Conservation (phyloP, 2,329 filamentous ascomycete genomes). For the Ophiostoma triangulosporum region DNA sequence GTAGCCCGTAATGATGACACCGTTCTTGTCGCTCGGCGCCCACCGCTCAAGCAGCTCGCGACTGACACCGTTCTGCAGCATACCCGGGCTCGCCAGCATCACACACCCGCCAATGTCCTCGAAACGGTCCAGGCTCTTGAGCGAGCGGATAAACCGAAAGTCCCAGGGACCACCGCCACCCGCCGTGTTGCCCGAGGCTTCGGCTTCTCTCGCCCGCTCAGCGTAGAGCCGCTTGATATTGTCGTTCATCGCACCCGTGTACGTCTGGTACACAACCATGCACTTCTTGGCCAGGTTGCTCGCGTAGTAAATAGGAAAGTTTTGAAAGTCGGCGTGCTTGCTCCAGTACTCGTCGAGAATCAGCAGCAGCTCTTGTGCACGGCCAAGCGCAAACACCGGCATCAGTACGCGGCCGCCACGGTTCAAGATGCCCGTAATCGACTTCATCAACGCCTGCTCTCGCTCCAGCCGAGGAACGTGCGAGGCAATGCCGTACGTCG, state of each 20-base stretch:
- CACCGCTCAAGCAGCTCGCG: constrained; percentile 85
- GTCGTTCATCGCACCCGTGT: constrained; percentile 97
- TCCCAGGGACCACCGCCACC: constrained; percentile 87
- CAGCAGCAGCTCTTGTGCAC: constrained; percentile 84
- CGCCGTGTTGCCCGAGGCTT: constrained; percentile 59
- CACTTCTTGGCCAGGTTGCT: constrained; percentile 90
- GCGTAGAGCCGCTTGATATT: constrained; percentile 95
- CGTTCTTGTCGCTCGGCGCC: constrained; percentile 93
- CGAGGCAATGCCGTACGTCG: constrained; percentile 89
- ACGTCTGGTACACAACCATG: constrained; percentile 98
- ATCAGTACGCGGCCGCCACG: constrained; percentile 85
- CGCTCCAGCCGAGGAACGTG: constrained; percentile 83
- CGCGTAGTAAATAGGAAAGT: constrained; percentile 92
- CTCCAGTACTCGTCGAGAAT: constrained; percentile 97
- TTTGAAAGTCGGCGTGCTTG: constrained; percentile 76
- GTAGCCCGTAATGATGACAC: constrained; percentile 97
- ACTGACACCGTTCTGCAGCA: constrained; percentile 94
- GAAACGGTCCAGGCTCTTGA: constrained; percentile 89
- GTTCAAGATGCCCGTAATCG: constrained; percentile 81
- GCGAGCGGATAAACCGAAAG: constrained; percentile 81
- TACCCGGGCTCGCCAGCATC: constrained; percentile 94
- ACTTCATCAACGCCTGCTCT: constrained; percentile 89
- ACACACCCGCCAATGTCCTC: constrained; percentile 93
- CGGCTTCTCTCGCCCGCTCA: constrained; percentile 81
- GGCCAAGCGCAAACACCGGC: constrained; percentile 86